Percentiles rank a stretch among this genome's conserved stretches.
Evolutionary conservation across 225 moss, liverwort and hornwort genomes (phyloP).

Genomic region (Polytrichum formosum): DNA sequence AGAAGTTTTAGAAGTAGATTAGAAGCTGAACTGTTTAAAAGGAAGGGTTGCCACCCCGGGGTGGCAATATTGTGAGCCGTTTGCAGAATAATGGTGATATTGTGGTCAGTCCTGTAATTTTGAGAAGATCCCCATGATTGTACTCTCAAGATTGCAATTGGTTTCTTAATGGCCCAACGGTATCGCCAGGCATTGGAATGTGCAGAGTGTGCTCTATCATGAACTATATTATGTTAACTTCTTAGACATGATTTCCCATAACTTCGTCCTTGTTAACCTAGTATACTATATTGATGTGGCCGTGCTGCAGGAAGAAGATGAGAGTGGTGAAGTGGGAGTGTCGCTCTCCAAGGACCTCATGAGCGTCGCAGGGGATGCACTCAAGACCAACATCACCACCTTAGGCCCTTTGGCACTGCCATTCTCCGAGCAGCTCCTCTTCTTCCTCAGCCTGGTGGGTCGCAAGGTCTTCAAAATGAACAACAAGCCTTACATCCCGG

Average conservation of each 20-base stretch:
- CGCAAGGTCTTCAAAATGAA: constrained; percentile 48
- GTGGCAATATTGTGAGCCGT: too few species aligned
- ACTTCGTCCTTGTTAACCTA: not conserved
- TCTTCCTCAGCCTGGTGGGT: constrained; percentile 40
- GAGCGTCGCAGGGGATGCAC: constrained; percentile 56
- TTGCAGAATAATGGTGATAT: too few species aligned
- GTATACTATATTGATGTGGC: not conserved
- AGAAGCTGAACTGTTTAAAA: too few species aligned
- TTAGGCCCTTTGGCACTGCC: constrained; percentile 54
- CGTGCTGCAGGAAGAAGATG: constrained; percentile 49
- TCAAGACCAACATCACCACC: constrained; percentile 58
- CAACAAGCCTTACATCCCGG: constrained; percentile 53
- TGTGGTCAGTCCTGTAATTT: too few species aligned
- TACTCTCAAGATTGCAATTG: too few species aligned
- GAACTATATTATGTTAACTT: not conserved
- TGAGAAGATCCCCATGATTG: too few species aligned
- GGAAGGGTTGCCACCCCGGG: too few species aligned
- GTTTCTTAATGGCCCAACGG: not conserved
- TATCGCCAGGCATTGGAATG: not conserved
- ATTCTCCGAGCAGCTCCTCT: constrained; percentile 44
- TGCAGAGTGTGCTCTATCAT: not conserved
- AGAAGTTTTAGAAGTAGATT: too few species aligned
- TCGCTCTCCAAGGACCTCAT: constrained; percentile 54
- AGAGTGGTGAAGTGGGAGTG: constrained; percentile 36
- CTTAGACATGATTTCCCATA: not conserved